Conservation (phyloP, 805 yeast species). For the Clavispora asparagi region DNA sequence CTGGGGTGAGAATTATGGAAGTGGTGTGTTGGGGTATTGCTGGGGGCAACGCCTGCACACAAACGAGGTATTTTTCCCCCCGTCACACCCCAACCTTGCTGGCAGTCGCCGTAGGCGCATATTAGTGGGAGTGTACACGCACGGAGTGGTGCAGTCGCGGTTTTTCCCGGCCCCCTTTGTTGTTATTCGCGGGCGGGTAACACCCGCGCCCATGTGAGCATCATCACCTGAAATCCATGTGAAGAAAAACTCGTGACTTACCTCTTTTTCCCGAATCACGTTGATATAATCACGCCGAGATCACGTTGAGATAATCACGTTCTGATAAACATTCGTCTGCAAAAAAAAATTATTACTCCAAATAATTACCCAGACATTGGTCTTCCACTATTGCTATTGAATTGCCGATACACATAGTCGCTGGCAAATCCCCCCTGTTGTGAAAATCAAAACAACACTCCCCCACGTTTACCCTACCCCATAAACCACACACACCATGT, state of each 20-base stretch:
- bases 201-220: conserved; percentile 7
- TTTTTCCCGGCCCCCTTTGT: background rate
- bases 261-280: conserved; percentile 14
- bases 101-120: background rate
- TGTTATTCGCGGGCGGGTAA: conserved; percentile 12
- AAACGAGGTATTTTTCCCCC: background rate
- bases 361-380: background rate
- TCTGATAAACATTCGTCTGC: background rate
- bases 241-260: conserved; percentile 22
- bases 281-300: conserved; percentile 15
- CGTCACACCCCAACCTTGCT: background rate
- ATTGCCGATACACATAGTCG: no score
- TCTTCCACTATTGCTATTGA: no score
- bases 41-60: background rate
- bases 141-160: background rate
- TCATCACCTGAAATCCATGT: conserved; percentile 29
- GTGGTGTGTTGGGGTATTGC: no score
- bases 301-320: conserved; percentile 13
- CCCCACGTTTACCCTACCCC: background rate
- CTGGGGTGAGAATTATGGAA: no score
- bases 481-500: conserved; percentile 5
- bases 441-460: background rate
- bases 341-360: background rate
- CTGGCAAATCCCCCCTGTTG: background rate
- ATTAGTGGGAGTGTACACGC: background rate